Percentiles rank a stretch among this genome's conserved stretches.
Conservation (phyloP, 192 early-diverging fungal species). For the Podila minutissima region DNA sequence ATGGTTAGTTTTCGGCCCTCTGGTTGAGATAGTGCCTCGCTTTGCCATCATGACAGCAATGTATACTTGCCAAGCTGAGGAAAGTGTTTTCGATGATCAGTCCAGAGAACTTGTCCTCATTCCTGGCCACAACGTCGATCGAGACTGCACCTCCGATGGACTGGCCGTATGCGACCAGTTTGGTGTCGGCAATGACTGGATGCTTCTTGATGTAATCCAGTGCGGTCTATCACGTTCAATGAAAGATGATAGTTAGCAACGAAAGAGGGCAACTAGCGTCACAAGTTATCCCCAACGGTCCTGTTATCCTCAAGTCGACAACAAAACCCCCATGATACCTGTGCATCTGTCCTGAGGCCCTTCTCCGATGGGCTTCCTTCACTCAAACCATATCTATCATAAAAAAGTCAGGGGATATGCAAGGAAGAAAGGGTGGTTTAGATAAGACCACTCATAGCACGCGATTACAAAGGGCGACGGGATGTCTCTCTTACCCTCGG, state of each 20-base stretch:
- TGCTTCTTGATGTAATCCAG: conserved; percentile 87
- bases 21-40: too few species aligned
- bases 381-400: conserved; percentile 81
- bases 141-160: conserved; percentile 98
- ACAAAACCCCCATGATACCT: conserved; percentile 54
- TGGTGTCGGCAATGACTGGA: conserved; percentile 75
- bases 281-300: background rate
- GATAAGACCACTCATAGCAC: too few species aligned
- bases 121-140: conserved; percentile 82
- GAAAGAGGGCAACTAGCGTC: background rate
- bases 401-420: background rate
- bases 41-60: too few species aligned
- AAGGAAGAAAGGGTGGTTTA: background rate
- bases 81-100: conserved; percentile 97
- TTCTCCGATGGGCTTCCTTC: conserved; percentile 89
- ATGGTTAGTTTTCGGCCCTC: too few species aligned
- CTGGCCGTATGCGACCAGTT: conserved; percentile 92
- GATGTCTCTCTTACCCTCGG: conserved; percentile 72
- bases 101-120: conserved; percentile 81
- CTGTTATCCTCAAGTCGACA: background rate
- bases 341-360: conserved; percentile 89
- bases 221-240: conserved; percentile 62
- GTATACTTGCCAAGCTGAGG: conserved; percentile 72
- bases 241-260: background rate
- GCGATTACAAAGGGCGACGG: background rate